These are phyloP conservation scores for Rugiboletus extremiorientalis DNA, from an alignment of 1,284 basidiomycete genomes.

Conservation along the genomic window DNA sequence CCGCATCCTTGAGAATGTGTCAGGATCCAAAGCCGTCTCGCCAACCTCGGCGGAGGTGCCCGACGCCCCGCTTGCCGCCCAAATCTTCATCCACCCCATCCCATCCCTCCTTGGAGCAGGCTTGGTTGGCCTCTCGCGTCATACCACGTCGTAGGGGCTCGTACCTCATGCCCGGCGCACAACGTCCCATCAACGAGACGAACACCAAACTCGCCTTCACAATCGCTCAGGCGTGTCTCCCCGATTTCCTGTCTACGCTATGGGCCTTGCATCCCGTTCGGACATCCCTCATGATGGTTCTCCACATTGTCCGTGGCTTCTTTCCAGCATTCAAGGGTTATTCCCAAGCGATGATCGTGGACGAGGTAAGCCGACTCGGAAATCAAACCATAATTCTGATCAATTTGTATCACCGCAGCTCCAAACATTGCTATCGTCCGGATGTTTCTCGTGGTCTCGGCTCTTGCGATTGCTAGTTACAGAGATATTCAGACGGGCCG, in stretches of 20 bases:
- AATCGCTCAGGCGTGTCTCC: slow-evolving; percentile 52
- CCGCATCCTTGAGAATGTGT: slow-evolving; percentile 29
- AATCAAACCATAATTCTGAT: neutral
- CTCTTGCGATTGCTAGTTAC: slow-evolving; percentile 54
- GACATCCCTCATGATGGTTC: slow-evolving; percentile 59
- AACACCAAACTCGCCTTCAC: slow-evolving; percentile 58
- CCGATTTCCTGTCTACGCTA: slow-evolving; percentile 56
- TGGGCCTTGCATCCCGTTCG: slow-evolving; percentile 67
- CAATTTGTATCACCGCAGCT: slow-evolving; percentile 43
- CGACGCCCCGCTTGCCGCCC: slow-evolving; percentile 17
- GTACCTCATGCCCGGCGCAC: slow-evolving; percentile 63
- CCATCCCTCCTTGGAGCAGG: slow-evolving; percentile 47
- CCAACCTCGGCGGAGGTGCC: slow-evolving; percentile 24
- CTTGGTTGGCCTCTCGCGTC: slow-evolving; percentile 64
- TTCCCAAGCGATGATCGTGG: slow-evolving; percentile 79
- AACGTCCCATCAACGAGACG: slow-evolving; percentile 52
- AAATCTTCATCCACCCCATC: slow-evolving; percentile 15
- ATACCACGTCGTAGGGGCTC: slow-evolving; percentile 42
- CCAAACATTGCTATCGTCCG: slow-evolving; percentile 62
- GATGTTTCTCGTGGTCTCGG: slow-evolving; percentile 62
- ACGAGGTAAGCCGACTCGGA: slow-evolving; percentile 55
- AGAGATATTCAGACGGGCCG: slow-evolving; percentile 61
- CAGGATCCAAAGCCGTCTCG: slow-evolving; percentile 23
- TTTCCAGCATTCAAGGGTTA: slow-evolving; percentile 80
- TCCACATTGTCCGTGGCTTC: slow-evolving; percentile 68